Conservation (phyloP, 352 stramenopile species). For the Phytophthora agathidicida region DNA sequence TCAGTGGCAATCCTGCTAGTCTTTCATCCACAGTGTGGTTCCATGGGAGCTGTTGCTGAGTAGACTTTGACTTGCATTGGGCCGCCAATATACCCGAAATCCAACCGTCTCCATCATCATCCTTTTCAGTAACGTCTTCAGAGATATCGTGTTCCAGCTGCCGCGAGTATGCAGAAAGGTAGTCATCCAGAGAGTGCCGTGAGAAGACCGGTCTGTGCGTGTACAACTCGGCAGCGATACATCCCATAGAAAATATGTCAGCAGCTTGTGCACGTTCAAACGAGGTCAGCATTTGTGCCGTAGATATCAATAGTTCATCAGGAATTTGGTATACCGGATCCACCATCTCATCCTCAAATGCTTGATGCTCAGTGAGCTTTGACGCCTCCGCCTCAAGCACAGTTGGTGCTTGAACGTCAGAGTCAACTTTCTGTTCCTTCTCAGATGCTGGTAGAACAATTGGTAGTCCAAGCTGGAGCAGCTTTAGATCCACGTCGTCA, state of each 20-base stretch:
- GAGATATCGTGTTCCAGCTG: conserved; percentile 6
- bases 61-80: conserved; percentile 2
- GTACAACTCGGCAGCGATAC: conserved; percentile 76
- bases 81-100: conserved; percentile 29
- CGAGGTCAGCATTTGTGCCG: conserved; percentile 19
- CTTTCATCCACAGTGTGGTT: conserved; percentile 30
- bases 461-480: conserved; percentile 56
- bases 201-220: conserved; percentile 65
- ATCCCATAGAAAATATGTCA: conserved; percentile 71
- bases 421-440: conserved; percentile 7
- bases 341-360: conserved; percentile 46
- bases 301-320: conserved; percentile 7
- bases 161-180: conserved; percentile 28
- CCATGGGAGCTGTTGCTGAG: conserved; percentile 27
- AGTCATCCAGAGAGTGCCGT: conserved; percentile 45
- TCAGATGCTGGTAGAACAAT: conserved; percentile 41
- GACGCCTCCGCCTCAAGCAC: conserved; percentile 1
- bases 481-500: conserved; percentile 66
- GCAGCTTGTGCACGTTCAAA: conserved; percentile 45
- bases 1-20: conserved; percentile 41
- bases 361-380: conserved; percentile 11
- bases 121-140: neutral
- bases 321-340: conserved; percentile 49
- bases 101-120: conserved; percentile 25
- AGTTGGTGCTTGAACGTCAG: neutral